Percentiles rank a stretch among this genome's conserved stretches.
These are phyloP conservation scores for Combretum micranthum DNA, from an alignment of 345 rosid species.

Conservation along the genomic window DNA sequence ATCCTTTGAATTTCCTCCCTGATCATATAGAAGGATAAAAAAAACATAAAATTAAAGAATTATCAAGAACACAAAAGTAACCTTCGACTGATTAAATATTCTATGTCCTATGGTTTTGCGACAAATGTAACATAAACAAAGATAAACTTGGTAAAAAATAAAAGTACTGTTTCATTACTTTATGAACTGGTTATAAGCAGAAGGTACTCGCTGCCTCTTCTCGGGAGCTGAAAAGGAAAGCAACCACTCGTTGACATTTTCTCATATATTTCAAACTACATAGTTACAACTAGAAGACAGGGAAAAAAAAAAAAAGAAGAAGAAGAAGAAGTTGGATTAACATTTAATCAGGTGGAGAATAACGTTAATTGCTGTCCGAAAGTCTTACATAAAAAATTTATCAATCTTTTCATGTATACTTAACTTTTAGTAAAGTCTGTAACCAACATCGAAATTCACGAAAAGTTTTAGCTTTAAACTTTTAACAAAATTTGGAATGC, in stretches of 20 bases:
- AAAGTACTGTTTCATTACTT: constrained; percentile 40
- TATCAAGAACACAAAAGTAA: not conserved
- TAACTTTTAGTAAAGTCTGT: too few relatives aligned
- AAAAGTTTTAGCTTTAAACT: too few relatives aligned
- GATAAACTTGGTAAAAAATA: not conserved
- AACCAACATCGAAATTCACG: too few relatives aligned
- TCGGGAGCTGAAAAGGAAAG: constrained; percentile 66
- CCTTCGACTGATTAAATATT: not conserved
- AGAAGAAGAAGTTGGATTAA: too few relatives aligned
- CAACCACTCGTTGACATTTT: not conserved
- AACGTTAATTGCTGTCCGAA: too few relatives aligned
- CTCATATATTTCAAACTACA: not conserved
- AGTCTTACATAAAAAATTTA: too few relatives aligned
- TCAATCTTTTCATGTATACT: too few relatives aligned
- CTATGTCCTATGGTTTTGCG: not conserved
- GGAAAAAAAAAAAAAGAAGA: too few relatives aligned
- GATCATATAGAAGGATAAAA: constrained; percentile 2
- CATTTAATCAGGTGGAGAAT: too few relatives aligned
- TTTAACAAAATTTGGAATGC: too few relatives aligned
- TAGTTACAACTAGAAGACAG: too few relatives aligned
- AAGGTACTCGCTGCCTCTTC: constrained; percentile 98
- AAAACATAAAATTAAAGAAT: not conserved
- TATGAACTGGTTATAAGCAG: constrained; percentile 97
- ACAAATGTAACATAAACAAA: too few relatives aligned
- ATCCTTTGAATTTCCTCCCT: constrained; percentile 99